A percentile compares a stretch with the other conserved stretches of the same genome.
Conservation (phyloP, 2,329 filamentous ascomycete species). For the Diplodia seriata region DNA sequence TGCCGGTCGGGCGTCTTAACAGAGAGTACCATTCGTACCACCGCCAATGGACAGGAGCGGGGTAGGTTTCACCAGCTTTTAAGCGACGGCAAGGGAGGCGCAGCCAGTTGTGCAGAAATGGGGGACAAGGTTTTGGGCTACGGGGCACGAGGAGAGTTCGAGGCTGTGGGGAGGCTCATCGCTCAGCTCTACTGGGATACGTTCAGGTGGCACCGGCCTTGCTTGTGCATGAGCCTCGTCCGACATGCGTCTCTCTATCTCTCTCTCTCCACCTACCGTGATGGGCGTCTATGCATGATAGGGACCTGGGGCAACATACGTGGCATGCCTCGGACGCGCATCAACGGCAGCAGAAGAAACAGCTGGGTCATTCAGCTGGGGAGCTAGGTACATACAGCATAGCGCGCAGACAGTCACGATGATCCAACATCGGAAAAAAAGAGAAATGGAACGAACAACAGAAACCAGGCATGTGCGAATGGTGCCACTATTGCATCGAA, state of each 20-base stretch:
- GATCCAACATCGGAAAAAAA: neutral
- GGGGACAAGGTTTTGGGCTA: neutral
- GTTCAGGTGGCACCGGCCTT: neutral
- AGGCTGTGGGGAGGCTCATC: neutral
- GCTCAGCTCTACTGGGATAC: conserved; percentile 4
- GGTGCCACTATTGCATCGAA: neutral
- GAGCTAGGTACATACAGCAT: neutral
- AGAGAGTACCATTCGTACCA: neutral
- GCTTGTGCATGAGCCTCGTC: conserved; percentile 1
- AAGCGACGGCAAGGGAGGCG: neutral
- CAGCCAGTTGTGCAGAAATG: neutral
- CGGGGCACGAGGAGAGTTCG: neutral
- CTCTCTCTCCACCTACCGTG: neutral
- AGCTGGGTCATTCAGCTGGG: neutral
- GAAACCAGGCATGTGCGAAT: neutral
- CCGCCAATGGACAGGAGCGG: neutral
- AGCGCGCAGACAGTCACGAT: neutral
- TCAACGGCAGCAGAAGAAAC: neutral
- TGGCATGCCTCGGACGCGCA: neutral
- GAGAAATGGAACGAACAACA: neutral
- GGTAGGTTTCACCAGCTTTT: neutral
- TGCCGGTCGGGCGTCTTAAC: neutral
- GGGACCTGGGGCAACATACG: neutral
- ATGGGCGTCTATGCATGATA: neutral
- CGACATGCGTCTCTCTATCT: neutral